A percentile compares a stretch with the other conserved stretches of the same genome.
Conservation (phyloP, 306 rosid genomes). For the peach (Prunus persica) region DNA sequence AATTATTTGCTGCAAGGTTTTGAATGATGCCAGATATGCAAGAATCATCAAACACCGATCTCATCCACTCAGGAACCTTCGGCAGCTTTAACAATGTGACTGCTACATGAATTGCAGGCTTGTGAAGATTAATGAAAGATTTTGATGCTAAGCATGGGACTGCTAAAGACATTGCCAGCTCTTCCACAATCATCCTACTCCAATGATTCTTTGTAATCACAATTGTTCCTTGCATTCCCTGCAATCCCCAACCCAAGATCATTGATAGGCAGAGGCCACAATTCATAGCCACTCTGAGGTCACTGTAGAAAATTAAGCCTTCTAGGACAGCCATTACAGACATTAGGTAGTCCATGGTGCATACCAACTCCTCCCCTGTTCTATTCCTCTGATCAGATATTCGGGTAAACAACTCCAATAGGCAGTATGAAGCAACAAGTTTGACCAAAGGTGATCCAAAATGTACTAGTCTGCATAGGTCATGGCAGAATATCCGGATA, state of each 20-base stretch:
- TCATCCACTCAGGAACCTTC: conserved; percentile 68
- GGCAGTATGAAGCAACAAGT: conserved; percentile 52
- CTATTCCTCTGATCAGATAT: conserved; percentile 53
- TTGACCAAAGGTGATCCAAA: conserved; percentile 60
- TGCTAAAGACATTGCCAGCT: conserved; percentile 63
- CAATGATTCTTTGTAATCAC: conserved; percentile 46
- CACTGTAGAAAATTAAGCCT: conserved; percentile 63
- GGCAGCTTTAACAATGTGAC: conserved; percentile 54
- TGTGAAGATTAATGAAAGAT: conserved; percentile 43
- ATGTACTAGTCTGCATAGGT: conserved; percentile 77
- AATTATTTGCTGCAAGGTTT: conserved; percentile 44
- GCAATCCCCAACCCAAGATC: conserved; percentile 58
- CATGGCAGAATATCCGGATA: conserved; percentile 68
- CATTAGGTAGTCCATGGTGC: conserved; percentile 46
- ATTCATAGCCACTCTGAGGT: conserved; percentile 68
- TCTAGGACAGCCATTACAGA: conserved; percentile 66
- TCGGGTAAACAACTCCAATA: conserved; percentile 67
- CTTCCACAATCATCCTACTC: conserved; percentile 83
- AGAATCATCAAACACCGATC: conserved; percentile 50
- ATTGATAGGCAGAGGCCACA: conserved; percentile 69
- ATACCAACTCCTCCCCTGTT: conserved; percentile 48
- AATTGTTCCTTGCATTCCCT: conserved; percentile 31
- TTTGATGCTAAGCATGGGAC: conserved; percentile 24
- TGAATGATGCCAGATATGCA: conserved; percentile 70
- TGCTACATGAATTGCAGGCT: conserved; percentile 59